Percentiles rank a stretch among this genome's conserved stretches.
These are phyloP conservation scores for Monilinia fructicola DNA, from an alignment of 2,329 filamentous ascomycete species.

Conservation along the genomic window DNA sequence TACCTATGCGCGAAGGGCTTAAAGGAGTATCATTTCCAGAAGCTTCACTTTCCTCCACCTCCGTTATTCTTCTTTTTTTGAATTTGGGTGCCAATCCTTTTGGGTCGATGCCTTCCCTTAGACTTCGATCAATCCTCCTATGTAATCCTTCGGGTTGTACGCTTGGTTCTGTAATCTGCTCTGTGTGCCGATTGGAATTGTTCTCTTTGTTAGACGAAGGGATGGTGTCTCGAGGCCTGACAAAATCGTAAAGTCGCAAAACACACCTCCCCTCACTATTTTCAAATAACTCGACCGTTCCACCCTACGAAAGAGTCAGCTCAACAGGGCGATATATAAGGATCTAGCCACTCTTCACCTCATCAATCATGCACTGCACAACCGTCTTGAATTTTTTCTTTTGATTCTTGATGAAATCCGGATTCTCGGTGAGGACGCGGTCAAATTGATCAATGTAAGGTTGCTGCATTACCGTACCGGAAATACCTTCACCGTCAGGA, in stretches of 20 bases:
- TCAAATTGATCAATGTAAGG: constrained; percentile 17
- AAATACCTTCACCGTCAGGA: constrained; percentile 2
- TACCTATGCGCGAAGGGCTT: background rate
- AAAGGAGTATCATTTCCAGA: constrained; percentile 1
- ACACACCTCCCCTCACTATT: background rate
- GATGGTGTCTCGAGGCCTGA: constrained; percentile 10
- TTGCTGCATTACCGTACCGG: background rate
- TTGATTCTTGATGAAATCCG: constrained; percentile 1
- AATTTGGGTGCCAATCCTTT: constrained; percentile 13
- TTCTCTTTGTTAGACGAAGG: constrained; percentile 7
- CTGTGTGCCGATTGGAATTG: background rate
- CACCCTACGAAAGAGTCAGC: background rate
- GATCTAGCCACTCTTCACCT: background rate
- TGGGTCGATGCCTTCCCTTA: constrained; percentile 17
- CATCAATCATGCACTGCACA: constrained; percentile 1
- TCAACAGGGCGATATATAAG: too few relatives aligned
- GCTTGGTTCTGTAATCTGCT: background rate
- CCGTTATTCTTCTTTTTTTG: constrained; percentile 17
- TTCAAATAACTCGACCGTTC: constrained; percentile 8
- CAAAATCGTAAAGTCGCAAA: constrained; percentile 14
- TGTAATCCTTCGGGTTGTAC: background rate
- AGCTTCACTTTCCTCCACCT: constrained; percentile 18
- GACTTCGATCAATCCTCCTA: constrained; percentile 4
- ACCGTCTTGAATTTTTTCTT: constrained; percentile 7
- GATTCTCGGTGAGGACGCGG: background rate